These are phyloP conservation scores for Stachybotrys chlorohalonatus DNA, from an alignment of 2,329 filamentous ascomycete species.

Conservation along the genomic window DNA sequence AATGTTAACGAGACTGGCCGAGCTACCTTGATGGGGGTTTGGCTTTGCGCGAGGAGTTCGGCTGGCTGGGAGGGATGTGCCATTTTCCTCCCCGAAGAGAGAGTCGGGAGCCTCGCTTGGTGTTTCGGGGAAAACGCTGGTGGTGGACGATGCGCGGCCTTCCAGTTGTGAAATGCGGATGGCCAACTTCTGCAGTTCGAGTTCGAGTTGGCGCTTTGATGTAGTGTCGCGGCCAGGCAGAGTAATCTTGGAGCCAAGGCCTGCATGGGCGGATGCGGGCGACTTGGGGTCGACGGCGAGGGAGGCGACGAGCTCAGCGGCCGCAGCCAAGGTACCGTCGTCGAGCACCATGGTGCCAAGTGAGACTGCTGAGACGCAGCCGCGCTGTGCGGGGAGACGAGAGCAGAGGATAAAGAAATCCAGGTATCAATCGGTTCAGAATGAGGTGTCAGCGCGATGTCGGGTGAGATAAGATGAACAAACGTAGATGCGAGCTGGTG, in stretches of 20 bases:
- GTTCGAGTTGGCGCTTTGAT: conserved; percentile 72
- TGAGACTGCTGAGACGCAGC: conserved; percentile 17
- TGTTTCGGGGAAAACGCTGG: conserved; percentile 64
- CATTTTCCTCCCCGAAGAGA: conserved; percentile 49
- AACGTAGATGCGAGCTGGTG: background rate
- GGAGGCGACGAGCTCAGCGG: conserved; percentile 43
- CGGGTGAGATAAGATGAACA: background rate
- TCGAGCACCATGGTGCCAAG: conserved; percentile 35
- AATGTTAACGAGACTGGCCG: conserved; percentile 24
- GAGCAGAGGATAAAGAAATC: background rate
- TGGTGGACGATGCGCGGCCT: conserved; percentile 57
- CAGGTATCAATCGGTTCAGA: background rate
- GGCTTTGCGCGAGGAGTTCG: conserved; percentile 34
- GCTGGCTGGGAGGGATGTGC: conserved; percentile 34
- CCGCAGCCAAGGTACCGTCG: conserved; percentile 44
- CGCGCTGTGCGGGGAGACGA: conserved; percentile 2
- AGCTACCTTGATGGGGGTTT: conserved; percentile 30
- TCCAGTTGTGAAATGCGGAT: conserved; percentile 76
- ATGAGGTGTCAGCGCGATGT: background rate
- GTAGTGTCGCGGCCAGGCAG: conserved; percentile 69
- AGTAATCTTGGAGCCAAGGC: conserved; percentile 43
- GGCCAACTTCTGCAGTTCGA: conserved; percentile 71
- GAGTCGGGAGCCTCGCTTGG: conserved; percentile 67
- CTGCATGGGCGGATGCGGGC: conserved; percentile 27
- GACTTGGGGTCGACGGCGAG: conserved; percentile 37